phyloP scores from a whole-genome alignment of 1,284 basidiomycete species.

The Tilletia indica region DNA sequence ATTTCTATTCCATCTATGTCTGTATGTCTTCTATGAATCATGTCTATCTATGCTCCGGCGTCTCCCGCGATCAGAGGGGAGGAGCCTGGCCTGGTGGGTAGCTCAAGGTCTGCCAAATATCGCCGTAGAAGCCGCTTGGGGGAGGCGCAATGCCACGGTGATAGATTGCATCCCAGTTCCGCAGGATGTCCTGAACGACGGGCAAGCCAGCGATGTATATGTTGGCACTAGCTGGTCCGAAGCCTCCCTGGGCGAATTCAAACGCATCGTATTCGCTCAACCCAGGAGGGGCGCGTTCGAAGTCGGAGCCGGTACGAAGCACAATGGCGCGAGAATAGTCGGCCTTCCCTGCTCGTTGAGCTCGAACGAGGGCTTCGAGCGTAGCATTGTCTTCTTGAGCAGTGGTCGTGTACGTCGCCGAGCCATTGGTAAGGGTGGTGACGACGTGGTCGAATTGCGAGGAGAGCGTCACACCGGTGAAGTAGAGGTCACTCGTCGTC shows the following conservation, averaged over 20 bases:
- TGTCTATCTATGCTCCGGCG: too few relatives aligned
- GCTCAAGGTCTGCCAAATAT: conserved; percentile 9
- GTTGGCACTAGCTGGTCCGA: background rate
- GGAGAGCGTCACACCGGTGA: conserved; percentile 58
- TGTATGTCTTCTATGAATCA: too few relatives aligned
- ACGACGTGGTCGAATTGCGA: conserved; percentile 60
- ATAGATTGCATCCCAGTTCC: background rate
- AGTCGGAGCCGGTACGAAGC: conserved; percentile 57
- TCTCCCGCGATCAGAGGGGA: background rate
- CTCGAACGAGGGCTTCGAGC: conserved; percentile 60
- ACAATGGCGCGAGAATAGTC: conserved; percentile 61
- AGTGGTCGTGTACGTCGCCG: conserved; percentile 59
- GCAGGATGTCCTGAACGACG: conserved; percentile 2
- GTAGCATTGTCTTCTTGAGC: conserved; percentile 63
- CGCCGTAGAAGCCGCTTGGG: background rate
- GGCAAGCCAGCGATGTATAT: background rate
- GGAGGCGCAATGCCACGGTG: conserved; percentile 4
- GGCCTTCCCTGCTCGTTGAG: conserved; percentile 56
- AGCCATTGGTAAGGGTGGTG: conserved; percentile 56
- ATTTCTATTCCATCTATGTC: too few relatives aligned
- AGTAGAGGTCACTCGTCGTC: conserved; percentile 61
- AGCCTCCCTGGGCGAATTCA: background rate
- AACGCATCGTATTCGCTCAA: background rate
- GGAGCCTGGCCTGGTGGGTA: background rate
- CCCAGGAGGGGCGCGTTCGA: conserved; percentile 9